phyloP scores from a whole-genome alignment of 352 stramenopile genomes.

The Phytophthora ramorum region DNA sequence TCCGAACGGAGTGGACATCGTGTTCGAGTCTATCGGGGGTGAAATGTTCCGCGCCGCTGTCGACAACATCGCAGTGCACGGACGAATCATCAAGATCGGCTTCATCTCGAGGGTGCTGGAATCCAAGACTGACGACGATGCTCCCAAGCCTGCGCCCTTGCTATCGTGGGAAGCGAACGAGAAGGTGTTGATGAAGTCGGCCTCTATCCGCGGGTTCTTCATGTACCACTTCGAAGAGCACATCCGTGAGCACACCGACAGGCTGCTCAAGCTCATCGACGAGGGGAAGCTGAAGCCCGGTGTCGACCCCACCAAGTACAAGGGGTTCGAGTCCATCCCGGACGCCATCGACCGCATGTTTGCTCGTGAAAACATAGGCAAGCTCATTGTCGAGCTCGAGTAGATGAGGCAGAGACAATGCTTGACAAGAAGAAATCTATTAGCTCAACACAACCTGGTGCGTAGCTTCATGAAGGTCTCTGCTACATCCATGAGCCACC shows the following conservation, averaged over 20 bases:
- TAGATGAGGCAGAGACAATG: conserved; percentile 4
- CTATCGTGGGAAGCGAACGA: conserved; percentile 37
- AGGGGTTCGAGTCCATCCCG: conserved; percentile 54
- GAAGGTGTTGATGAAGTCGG: conserved; percentile 46
- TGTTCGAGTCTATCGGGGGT: conserved; percentile 43
- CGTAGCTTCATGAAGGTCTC: neutral
- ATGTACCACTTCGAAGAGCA: conserved; percentile 41
- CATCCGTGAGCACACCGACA: conserved; percentile 45
- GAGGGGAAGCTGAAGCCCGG: conserved; percentile 51
- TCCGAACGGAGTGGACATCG: conserved; percentile 41
- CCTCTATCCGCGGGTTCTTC: conserved; percentile 44
- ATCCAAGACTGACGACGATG: conserved; percentile 13
- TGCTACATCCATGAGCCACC: neutral
- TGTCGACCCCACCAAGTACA: conserved; percentile 44
- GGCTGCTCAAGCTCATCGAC: conserved; percentile 51
- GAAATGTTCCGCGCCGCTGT: conserved; percentile 41
- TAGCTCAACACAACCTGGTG: neutral
- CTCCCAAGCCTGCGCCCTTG: conserved; percentile 16
- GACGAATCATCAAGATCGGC: conserved; percentile 41
- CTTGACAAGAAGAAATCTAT: conserved; percentile 11
- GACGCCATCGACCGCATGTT: conserved; percentile 65
- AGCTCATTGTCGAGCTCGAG: conserved; percentile 64
- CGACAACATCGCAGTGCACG: conserved; percentile 34
- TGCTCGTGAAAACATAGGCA: conserved; percentile 60
- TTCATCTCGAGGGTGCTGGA: conserved; percentile 41